phyloP scores from a whole-genome alignment of 2,329 filamentous ascomycete genomes.

The Hypocrella siamensis region DNA sequence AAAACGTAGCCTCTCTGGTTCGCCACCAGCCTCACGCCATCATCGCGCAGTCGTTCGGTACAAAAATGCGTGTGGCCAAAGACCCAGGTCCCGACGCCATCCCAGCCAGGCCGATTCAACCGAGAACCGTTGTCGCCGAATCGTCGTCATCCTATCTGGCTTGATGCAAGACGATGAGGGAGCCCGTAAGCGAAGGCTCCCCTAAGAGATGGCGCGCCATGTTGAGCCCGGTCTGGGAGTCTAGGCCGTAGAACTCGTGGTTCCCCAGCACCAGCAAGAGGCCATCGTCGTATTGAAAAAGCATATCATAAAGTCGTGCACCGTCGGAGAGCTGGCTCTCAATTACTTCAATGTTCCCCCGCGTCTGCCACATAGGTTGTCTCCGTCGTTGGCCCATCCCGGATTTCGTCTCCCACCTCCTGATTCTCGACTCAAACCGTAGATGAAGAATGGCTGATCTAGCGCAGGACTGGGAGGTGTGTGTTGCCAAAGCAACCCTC shows the following conservation, averaged over 20 bases:
- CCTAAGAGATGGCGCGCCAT: constrained; percentile 19
- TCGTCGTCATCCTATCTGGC: constrained; percentile 21
- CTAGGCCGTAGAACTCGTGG: constrained; percentile 35
- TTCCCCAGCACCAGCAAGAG: constrained; percentile 36
- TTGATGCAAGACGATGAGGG: constrained; percentile 27
- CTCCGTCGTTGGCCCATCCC: not conserved
- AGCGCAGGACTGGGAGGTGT: constrained; percentile 7
- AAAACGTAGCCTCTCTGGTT: constrained; percentile 30
- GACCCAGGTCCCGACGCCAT: constrained; percentile 22
- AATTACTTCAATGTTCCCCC: constrained; percentile 8
- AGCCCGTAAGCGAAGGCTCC: constrained; percentile 21
- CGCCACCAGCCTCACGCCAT: constrained; percentile 21
- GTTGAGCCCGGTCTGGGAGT: constrained; percentile 19
- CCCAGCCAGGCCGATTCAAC: constrained; percentile 23
- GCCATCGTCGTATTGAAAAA: constrained; percentile 6
- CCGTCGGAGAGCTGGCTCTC: constrained; percentile 5
- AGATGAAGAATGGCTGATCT: not conserved
- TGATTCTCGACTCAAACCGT: too few species aligned
- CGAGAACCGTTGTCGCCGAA: constrained; percentile 32
- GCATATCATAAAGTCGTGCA: constrained; percentile 3
- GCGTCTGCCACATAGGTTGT: constrained; percentile 4
- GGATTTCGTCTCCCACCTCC: too few species aligned
- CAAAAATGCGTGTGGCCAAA: constrained; percentile 35
- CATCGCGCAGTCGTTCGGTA: constrained; percentile 14
- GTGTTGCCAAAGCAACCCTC: constrained; percentile 4